These are phyloP conservation scores for Solanum bukasovii DNA, from an alignment of 257 asterid genomes.

Conservation along the genomic window DNA sequence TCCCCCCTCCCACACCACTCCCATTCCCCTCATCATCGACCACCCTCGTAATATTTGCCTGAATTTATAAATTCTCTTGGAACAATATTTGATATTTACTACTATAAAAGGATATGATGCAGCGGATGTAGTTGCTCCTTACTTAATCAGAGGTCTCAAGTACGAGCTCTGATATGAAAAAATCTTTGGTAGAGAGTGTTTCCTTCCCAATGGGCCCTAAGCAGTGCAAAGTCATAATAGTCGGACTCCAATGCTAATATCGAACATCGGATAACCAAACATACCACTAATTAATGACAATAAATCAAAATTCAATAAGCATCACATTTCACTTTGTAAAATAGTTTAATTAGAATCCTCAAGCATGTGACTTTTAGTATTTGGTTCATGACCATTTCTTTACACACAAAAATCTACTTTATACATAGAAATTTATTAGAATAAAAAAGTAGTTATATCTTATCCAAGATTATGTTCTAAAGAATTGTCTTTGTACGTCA, in stretches of 20 bases:
- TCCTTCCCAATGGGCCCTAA: neutral
- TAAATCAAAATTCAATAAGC: neutral
- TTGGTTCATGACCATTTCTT: neutral
- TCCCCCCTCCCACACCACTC: neutral
- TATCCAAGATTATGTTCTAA: neutral
- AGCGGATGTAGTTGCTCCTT: neutral
- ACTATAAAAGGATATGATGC: neutral
- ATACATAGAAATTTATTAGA: neutral
- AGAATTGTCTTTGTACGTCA: neutral
- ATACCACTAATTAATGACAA: neutral
- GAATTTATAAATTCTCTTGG: neutral
- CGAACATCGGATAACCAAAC: neutral
- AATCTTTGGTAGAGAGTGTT: neutral
- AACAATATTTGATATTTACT: neutral
- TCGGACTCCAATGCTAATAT: too few species aligned
- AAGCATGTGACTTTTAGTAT: neutral
- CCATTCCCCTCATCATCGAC: neutral
- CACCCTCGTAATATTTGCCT: neutral
- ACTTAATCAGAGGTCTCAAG: neutral
- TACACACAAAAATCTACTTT: neutral
- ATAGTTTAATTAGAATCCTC: neutral
- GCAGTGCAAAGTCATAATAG: neutral
- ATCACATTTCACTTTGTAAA: neutral
- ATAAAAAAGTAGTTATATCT: neutral
- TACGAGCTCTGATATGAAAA: neutral